A percentile compares a stretch with the other conserved stretches of the same genome.
Conservation (phyloP, 805 yeast genomes). For the Sungouiozyma ichnusensis region DNA sequence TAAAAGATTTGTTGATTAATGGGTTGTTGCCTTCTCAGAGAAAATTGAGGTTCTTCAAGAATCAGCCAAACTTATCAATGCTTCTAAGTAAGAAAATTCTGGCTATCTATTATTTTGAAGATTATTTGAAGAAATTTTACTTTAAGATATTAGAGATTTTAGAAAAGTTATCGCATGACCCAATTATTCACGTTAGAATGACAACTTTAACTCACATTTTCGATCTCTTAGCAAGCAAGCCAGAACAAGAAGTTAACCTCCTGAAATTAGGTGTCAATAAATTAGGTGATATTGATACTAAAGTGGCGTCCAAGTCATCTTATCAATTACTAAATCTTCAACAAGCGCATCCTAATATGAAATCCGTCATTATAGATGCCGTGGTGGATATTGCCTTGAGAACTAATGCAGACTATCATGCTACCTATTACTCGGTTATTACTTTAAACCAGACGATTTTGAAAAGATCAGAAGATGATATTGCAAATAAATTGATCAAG, state of each 20-base stretch:
- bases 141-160: conserved; percentile 67
- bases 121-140: conserved; percentile 65
- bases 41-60: conserved; percentile 67
- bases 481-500: conserved; percentile 74
- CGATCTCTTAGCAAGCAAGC: conserved; percentile 71
- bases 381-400: conserved; percentile 73
- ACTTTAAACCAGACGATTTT: conserved; percentile 90
- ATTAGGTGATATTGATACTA: conserved; percentile 84
- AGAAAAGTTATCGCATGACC: conserved; percentile 80
- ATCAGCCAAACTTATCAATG: conserved; percentile 47
- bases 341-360: conserved; percentile 95
- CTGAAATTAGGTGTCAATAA: conserved; percentile 85
- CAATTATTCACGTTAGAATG: conserved; percentile 78
- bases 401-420: conserved; percentile 69
- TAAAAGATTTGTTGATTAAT: conserved; percentile 76
- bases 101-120: conserved; percentile 78
- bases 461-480: conserved; percentile 60
- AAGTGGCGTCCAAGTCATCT: conserved; percentile 83
- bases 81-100: conserved; percentile 44
- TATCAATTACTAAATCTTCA: conserved; percentile 68
- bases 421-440: conserved; percentile 77
- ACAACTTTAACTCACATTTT: conserved; percentile 67
- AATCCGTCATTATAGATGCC: conserved; percentile 63
- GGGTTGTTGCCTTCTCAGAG: conserved; percentile 75
- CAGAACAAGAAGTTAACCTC: conserved; percentile 93